Base-by-base conservation (phyloP, 257 asterid genomes). In the Fraxinus cuspidata region DNA sequence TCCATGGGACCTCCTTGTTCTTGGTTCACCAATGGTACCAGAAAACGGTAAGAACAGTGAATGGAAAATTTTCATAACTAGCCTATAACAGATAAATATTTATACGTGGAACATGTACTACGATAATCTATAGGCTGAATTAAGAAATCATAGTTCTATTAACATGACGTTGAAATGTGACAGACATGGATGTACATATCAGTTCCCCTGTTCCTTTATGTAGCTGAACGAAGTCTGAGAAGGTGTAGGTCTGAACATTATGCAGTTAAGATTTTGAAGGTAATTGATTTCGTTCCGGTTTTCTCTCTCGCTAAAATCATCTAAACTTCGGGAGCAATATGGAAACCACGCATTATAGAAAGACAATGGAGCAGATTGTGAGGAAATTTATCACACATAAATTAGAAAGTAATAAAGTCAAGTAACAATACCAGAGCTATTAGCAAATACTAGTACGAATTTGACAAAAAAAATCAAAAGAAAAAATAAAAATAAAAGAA, bases 171-270 rank as follows among this genome's bases (percentile, higher is more conserved):
- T 31, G 69, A 47, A 63, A 76, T 80, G 75, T 70, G 11, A 73
- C 96, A 94, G 98, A 92, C 94, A 44, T 94, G 98, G 98, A 94
- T 90, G 97, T 94, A 94, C 78, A 88, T 92, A 73, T 87, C 92
- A 5, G 70, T 90, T 74, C 98, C 98, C 4, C 81, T 94, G 60
- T 69, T 90, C 71, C 91, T 92, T 80, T 92, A 94, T 76, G 81
- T 84, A 70, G 97, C 97, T 28, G 98, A 94, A 73, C 83, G 98
- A 76, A 88, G 94, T 82, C 80, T 94, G 72, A 88, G 97, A 82
- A 89, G 84, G 31, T 84, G 97, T 76, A 87, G 98, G 82, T 92
- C 98, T 18, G 90, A 90, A 79, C 98, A 94, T 60, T 89, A 85
- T 67, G 85, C 95, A 53, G 98, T 88, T 53, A 87, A 80, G 84